Conservation (phyloP, 2,329 filamentous ascomycete genomes). For the Blastomyces emzantsi region DNA sequence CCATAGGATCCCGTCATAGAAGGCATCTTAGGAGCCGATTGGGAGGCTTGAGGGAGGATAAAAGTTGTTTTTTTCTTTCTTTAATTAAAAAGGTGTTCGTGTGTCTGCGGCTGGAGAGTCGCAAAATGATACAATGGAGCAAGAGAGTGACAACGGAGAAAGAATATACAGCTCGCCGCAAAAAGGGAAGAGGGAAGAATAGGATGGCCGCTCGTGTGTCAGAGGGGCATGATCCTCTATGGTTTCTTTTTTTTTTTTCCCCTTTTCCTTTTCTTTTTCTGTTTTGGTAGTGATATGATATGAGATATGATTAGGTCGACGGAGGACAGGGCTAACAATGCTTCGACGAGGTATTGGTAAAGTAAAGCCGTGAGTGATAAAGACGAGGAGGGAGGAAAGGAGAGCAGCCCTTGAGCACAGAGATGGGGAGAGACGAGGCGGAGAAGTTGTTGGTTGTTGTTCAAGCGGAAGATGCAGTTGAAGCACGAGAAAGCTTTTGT, state of each 20-base stretch:
- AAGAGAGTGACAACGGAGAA: conserved; percentile 1
- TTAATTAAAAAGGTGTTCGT: not conserved
- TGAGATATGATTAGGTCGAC: not conserved
- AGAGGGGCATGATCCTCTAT: conserved; percentile 5
- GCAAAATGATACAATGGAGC: not conserved
- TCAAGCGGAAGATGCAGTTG: not conserved
- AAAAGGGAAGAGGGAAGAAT: conserved; percentile 3
- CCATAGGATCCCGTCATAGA: conserved; percentile 57
- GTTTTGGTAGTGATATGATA: not conserved
- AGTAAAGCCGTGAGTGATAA: not conserved
- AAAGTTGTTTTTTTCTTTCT: not conserved
- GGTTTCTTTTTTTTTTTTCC: not conserved
- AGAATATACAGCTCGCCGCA: conserved; percentile 2
- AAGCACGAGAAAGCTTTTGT: not conserved
- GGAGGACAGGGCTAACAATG: conserved; percentile 10
- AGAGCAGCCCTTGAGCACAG: conserved; percentile 5
- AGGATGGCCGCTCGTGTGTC: not conserved
- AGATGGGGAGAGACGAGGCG: not conserved
- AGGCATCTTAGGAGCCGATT: conserved; percentile 34
- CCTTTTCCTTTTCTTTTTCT: not conserved
- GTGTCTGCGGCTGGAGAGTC: not conserved
- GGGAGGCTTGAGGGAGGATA: not conserved
- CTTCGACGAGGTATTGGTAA: not conserved
- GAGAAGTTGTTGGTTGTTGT: not conserved
- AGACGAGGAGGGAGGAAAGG: conserved; percentile 4